Base-by-base conservation (phyloP, 2,329 filamentous ascomycete genomes). In the Colletotrichum eremochloae region DNA sequence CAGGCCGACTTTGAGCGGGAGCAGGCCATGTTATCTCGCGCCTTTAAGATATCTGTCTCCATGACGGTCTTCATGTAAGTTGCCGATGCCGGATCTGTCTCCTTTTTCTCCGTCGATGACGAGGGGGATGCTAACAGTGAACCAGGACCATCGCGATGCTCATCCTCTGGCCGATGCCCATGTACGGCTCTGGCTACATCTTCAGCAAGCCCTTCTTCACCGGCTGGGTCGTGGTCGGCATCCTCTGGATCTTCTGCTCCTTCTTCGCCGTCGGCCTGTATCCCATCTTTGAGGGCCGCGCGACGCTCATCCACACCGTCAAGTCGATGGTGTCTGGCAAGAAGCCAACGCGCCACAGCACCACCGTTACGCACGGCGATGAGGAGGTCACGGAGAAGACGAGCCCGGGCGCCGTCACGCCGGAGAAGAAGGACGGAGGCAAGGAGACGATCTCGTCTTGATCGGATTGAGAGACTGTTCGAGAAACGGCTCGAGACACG, bases 111-210 rank as follows among this genome's bases (percentile, higher is more conserved):
- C 29, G 12, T 20, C 15, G 2, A 9, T 48, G 18, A 4, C 24
- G 20, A 5, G 5, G 3, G 4, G 7, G 11, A 4, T 4, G 33
- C 58, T 68, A 5, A 72, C 58, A 31, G 7, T 2, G 33, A 2
- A 6, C 0, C 24, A 65, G 76, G 84, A 93, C 94, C 0, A 73
- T 97, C 0, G 87, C 90, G 0, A 85, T 97, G 68, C 84, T 97
- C 0, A 86, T 97, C 2, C 87, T 97, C 20, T 97, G 95, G 94
- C 95, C 95, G 0, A 96, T 97, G 88, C 95, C 95, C 1, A 91
- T 97, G 90, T 97, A 96, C 78, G 95, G 94, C 14, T 87, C 87
- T 0, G 89, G 89, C 0, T 97, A 97, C 79, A 88, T 97, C 66
- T 97, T 96, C 82, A 91, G 87, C 80, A 93, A 94, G 85, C 86